A percentile compares a stretch with the other conserved stretches of the same genome.
Conservation (phyloP, 2,329 filamentous ascomycete species). For the Pseudogymnoascus pannorum region DNA sequence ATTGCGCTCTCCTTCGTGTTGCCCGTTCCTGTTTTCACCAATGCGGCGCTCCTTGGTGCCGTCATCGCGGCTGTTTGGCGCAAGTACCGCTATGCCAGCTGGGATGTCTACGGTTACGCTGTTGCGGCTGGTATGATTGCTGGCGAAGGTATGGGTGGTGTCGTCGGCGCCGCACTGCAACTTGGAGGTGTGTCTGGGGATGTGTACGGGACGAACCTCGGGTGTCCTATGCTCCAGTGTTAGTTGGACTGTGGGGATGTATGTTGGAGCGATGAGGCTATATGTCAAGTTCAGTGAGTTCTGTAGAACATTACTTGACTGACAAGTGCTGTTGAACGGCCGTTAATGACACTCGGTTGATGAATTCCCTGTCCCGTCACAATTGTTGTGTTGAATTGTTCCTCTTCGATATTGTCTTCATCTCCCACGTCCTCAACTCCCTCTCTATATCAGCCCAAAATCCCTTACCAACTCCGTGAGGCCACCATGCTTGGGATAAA, state of each 20-base stretch:
- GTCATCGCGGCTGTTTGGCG: conserved; percentile 45
- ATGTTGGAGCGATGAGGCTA: background rate
- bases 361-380: background rate
- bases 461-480: background rate
- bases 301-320: background rate
- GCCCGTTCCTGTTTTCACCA: conserved; percentile 48
- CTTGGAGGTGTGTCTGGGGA: conserved; percentile 30
- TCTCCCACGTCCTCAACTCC: background rate
- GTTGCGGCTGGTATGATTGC: conserved; percentile 55
- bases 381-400: background rate
- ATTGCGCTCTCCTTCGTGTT: conserved; percentile 53
- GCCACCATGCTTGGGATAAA: background rate
- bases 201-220: conserved; percentile 27
- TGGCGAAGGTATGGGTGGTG: conserved; percentile 56
- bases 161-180: conserved; percentile 45
- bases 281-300: background rate
- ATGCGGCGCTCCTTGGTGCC: conserved; percentile 51
- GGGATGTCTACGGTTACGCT: conserved; percentile 53
- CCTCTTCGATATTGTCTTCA: background rate
- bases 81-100: conserved; percentile 43
- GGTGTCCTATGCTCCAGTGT: conserved; percentile 24
- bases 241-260: background rate
- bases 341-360: background rate
- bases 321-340: background rate
- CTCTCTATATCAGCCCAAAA: background rate